Evolutionary conservation across 164 flowering plant genomes (phyloP).

Genomic region (Vitis rotundifolia): DNA sequence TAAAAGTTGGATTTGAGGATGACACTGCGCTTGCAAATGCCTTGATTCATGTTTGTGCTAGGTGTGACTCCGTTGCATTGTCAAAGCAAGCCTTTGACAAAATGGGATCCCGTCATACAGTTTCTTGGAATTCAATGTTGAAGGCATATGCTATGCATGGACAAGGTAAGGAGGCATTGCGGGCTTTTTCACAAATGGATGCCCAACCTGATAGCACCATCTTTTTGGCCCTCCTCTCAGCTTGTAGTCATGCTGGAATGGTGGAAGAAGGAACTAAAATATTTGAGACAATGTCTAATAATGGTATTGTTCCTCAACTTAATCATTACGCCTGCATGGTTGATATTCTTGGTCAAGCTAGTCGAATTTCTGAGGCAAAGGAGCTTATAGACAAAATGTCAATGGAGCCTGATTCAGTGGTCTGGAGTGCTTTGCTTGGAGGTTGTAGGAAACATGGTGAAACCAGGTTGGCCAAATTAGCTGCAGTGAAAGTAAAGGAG

Average conservation of each 20-base stretch:
- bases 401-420: slow-evolving; percentile 63
- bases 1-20: slow-evolving; percentile 47
- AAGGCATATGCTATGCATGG: slow-evolving; percentile 82
- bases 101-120: slow-evolving; percentile 41
- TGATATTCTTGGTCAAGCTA: slow-evolving; percentile 74
- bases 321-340: slow-evolving; percentile 86
- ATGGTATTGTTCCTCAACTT: slow-evolving; percentile 51
- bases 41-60: slow-evolving; percentile 69
- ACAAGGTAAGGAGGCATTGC: slow-evolving; percentile 48
- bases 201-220: slow-evolving; percentile 61
- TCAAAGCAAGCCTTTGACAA: slow-evolving; percentile 50
- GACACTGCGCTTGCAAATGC: slow-evolving; percentile 58
- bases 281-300: slow-evolving; percentile 45
- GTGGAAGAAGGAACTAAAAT: slow-evolving; percentile 59
- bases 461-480: slow-evolving; percentile 47
- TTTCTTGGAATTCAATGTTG: slow-evolving; percentile 84
- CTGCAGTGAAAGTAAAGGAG: slow-evolving; percentile 53
- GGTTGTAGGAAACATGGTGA: slow-evolving; percentile 75
- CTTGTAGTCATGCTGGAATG: slow-evolving; percentile 78
- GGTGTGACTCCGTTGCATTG: slow-evolving; percentile 55
- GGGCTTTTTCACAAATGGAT: slow-evolving; percentile 51
- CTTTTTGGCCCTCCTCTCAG: slow-evolving; percentile 72
- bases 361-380: slow-evolving; percentile 53
- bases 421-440: slow-evolving; percentile 79
- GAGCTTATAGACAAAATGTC: slow-evolving; percentile 58